Conservation (phyloP, 192 early-diverging fungal species). For the Ramicandelaber brevisporus region DNA sequence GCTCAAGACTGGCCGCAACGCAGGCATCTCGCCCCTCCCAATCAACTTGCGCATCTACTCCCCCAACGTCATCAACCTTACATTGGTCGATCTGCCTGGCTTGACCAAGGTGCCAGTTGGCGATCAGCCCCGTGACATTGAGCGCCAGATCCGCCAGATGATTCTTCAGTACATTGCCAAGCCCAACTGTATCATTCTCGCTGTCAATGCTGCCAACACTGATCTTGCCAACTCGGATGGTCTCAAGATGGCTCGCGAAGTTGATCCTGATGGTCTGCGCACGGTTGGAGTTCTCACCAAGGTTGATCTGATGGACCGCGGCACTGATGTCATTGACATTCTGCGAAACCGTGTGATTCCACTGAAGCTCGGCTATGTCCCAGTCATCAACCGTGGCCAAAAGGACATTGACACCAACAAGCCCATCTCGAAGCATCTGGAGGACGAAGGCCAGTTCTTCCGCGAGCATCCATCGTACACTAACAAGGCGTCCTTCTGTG, state of each 20-base stretch:
- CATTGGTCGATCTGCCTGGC: conserved; percentile 95
- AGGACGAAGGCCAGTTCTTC: conserved; percentile 75
- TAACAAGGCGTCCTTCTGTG: conserved; percentile 95
- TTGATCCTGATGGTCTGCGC: conserved; percentile 94
- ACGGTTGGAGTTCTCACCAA: conserved; percentile 99
- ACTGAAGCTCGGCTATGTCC: conserved; percentile 88
- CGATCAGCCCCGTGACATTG: conserved; percentile 98
- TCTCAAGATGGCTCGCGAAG: conserved; percentile 90
- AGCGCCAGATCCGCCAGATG: conserved; percentile 96
- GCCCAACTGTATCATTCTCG: conserved; percentile 91
- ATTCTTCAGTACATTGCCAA: conserved; percentile 93
- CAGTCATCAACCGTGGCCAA: conserved; percentile 97
- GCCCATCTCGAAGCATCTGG: conserved; percentile 64
- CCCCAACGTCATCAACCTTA: conserved; percentile 95
- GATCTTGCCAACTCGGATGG: conserved; percentile 99
- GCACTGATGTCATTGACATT: conserved; percentile 98
- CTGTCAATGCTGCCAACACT: conserved; percentile 92
- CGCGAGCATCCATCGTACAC: conserved; percentile 85
- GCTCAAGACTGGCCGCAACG: conserved; percentile 52
- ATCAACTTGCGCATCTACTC: conserved; percentile 97
- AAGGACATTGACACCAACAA: conserved; percentile 90
- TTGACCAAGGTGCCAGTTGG: conserved; percentile 97
- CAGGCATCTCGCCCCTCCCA: conserved; percentile 78
- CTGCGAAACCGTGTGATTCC: conserved; percentile 93
- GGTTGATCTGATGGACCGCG: conserved; percentile 97